Percentiles rank a stretch among this genome's conserved stretches.
Evolutionary conservation across 2,329 filamentous ascomycete species (phyloP).

Genomic region (Dendrostoma leiphaemia): DNA sequence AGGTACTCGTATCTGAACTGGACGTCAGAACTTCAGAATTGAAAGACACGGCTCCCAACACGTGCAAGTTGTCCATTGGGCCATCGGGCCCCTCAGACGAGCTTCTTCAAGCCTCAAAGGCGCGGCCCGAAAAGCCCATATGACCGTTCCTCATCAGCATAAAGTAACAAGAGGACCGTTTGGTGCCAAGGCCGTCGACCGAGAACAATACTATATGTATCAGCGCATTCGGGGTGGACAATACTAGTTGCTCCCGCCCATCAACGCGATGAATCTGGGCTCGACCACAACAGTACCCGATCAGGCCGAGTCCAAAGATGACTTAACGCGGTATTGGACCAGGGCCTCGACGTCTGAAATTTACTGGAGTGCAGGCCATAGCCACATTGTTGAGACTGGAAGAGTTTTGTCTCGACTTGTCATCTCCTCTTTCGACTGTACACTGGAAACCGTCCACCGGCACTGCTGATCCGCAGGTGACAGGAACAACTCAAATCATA

Average conservation of each 20-base stretch:
- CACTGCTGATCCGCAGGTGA: too few relatives aligned
- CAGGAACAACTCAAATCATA: too few relatives aligned
- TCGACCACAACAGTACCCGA: not conserved
- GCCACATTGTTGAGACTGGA: too few relatives aligned
- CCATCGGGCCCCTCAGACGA: too few relatives aligned
- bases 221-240: not conserved
- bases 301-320: not conserved
- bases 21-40: too few relatives aligned
- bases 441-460: too few relatives aligned
- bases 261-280: not conserved
- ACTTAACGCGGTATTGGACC: not conserved
- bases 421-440: too few relatives aligned
- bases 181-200: not conserved
- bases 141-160: not conserved
- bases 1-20: too few relatives aligned
- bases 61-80: not conserved
- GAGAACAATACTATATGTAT: not conserved
- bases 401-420: too few relatives aligned
- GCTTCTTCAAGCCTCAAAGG: not conserved
- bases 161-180: not conserved
- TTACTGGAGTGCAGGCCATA: too few relatives aligned
- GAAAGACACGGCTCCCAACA: not conserved
- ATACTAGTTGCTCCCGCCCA: not conserved
- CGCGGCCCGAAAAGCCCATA: not conserved
- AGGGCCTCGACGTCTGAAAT: too few relatives aligned